Conservation (phyloP, 2,329 filamentous ascomycete species). For the Volutella citrinella region DNA sequence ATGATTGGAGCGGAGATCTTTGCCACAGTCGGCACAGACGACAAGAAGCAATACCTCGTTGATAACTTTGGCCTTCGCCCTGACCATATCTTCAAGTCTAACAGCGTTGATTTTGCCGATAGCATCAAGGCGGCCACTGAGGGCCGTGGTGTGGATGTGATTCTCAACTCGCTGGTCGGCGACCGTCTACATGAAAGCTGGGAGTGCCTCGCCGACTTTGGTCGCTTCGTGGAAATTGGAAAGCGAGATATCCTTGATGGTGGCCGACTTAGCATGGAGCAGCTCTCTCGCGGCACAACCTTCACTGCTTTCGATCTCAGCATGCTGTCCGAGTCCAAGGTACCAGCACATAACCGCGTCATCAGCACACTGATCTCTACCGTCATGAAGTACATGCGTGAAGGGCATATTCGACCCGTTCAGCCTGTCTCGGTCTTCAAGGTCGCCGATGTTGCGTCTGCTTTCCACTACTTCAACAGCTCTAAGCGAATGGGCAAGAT, state of each 20-base stretch:
- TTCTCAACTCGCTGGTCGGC: background rate
- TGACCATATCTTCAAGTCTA: background rate
- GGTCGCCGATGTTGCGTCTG: too few species aligned
- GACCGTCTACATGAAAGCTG: background rate
- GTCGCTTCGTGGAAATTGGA: constrained; percentile 3
- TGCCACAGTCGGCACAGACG: background rate
- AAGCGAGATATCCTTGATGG: too few species aligned
- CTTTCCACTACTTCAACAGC: background rate
- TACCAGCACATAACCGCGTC: too few species aligned
- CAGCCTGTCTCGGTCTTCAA: too few species aligned
- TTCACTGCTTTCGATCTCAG: too few species aligned
- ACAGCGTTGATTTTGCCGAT: background rate
- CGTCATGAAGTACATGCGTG: too few species aligned
- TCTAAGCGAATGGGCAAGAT: background rate
- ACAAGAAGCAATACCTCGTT: background rate
- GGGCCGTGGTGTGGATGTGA: background rate
- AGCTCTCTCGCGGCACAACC: too few species aligned
- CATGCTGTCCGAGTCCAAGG: too few species aligned
- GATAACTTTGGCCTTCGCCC: background rate
- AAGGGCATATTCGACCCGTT: too few species aligned
- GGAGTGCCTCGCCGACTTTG: constrained; percentile 3
- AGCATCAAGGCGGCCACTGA: background rate
- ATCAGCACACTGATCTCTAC: too few species aligned
- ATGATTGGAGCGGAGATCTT: background rate
- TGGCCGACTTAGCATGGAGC: background rate